A percentile compares a stretch with the other conserved stretches of the same genome.
These are phyloP conservation scores for Tolypocladium guangdongense DNA, from an alignment of 2,329 filamentous ascomycete species.

Conservation along the genomic window DNA sequence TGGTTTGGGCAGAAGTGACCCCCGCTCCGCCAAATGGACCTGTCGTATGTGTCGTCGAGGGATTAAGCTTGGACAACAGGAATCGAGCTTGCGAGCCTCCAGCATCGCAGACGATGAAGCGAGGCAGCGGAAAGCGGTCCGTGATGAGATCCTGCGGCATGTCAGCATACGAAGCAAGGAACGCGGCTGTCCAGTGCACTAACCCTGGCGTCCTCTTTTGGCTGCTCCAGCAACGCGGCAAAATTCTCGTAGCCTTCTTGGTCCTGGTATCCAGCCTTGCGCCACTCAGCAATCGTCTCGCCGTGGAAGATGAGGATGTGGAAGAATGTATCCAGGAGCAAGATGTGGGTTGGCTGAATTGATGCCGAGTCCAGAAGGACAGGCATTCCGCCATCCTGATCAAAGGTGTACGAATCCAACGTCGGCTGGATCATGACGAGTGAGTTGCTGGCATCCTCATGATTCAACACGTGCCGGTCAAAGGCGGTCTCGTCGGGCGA, in stretches of 20 bases:
- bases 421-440: conserved; percentile 99
- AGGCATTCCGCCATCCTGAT: conserved; percentile 83
- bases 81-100: conserved; percentile 96
- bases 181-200: conserved; percentile 19
- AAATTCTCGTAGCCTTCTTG: conserved; percentile 99
- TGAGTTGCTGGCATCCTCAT: conserved; percentile 94
- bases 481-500: conserved; percentile 99
- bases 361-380: conserved; percentile 95
- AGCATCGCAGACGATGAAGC: conserved; percentile 98
- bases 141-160: conserved; percentile 74
- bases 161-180: conserved; percentile 5
- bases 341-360: conserved; percentile 86
- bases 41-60: conserved; percentile 90
- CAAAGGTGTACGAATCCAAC: conserved; percentile 92
- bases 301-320: conserved; percentile 99
- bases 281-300: conserved; percentile 95
- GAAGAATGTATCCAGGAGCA: conserved; percentile 97
- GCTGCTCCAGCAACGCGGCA: conserved; percentile 72
- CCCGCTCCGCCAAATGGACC: conserved; percentile 84
- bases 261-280: conserved; percentile 94
- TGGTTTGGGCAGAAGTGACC: conserved; percentile 83
- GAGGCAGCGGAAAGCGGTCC: conserved; percentile 93
- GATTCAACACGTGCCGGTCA: conserved; percentile 91
- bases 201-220: conserved; percentile 93
- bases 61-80: conserved; percentile 92